These are phyloP conservation scores for Colletotrichum higginsianum DNA, from an alignment of 2,329 filamentous ascomycete species.

Conservation along the genomic window DNA sequence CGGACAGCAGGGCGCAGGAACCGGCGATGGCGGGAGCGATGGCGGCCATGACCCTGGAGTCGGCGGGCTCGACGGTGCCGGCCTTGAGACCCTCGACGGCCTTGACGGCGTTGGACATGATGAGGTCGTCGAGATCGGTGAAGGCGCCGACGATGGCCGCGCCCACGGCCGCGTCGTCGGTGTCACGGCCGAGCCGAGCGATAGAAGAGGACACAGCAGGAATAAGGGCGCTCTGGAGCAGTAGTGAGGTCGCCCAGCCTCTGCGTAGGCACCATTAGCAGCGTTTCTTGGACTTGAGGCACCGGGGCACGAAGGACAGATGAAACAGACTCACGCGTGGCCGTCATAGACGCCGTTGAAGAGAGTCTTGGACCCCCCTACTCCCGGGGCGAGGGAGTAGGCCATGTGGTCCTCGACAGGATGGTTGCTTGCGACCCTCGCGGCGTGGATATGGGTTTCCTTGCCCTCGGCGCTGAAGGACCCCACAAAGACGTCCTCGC, in stretches of 20 bases:
- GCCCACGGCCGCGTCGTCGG: conserved; percentile 64
- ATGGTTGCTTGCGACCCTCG: conserved; percentile 53
- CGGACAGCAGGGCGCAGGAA: conserved; percentile 74
- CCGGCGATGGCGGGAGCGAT: conserved; percentile 61
- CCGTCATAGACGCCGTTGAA: conserved; percentile 64
- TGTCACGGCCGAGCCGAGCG: conserved; percentile 48
- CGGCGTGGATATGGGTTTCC: conserved; percentile 50
- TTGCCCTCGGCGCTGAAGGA: conserved; percentile 46
- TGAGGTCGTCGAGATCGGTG: conserved; percentile 69
- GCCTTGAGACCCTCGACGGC: conserved; percentile 50
- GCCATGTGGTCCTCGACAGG: conserved; percentile 56
- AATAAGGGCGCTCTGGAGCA: conserved; percentile 59
- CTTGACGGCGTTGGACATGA: conserved; percentile 58
- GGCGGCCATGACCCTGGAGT: conserved; percentile 30
- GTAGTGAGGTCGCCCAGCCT: conserved; percentile 58
- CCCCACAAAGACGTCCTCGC: conserved; percentile 50
- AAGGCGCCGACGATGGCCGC: conserved; percentile 72
- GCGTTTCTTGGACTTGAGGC: background rate
- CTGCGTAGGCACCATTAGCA: conserved; percentile 41
- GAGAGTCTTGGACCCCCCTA: conserved; percentile 48
- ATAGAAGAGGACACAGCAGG: conserved; percentile 58
- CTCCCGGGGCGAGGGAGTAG: conserved; percentile 50
- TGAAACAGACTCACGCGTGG: conserved; percentile 57
- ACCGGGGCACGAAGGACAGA: no score
- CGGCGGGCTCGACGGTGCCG: conserved; percentile 42